These are phyloP conservation scores for Schrenkiella parvula DNA, from an alignment of 345 rosid species.

Conservation along the genomic window DNA sequence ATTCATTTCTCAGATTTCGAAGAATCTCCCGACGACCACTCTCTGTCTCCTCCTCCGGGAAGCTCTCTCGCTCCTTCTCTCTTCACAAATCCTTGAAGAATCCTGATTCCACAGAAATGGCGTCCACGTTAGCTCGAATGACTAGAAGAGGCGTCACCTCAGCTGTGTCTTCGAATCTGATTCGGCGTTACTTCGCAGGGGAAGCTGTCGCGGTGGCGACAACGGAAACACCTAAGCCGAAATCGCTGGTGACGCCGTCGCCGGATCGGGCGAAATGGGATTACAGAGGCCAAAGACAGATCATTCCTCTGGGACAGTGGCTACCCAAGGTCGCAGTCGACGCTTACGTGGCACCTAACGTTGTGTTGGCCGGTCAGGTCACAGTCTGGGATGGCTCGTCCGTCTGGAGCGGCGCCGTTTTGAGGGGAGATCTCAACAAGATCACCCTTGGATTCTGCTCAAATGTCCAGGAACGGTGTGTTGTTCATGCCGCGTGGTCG, in stretches of 20 bases:
- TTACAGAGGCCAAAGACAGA: slow-evolving; percentile 90
- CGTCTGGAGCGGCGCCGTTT: slow-evolving; percentile 87
- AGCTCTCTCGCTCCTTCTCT: slow-evolving; percentile 7
- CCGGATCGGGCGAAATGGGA: slow-evolving; percentile 93
- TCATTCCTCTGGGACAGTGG: slow-evolving; percentile 96
- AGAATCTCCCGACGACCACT: slow-evolving; percentile 9
- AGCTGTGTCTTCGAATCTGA: not conserved
- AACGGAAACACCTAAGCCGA: slow-evolving; percentile 40
- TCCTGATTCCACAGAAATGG: slow-evolving; percentile 42
- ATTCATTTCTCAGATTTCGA: not conserved
- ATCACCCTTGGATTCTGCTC: slow-evolving; percentile 93
- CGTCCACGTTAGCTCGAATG: slow-evolving; percentile 50
- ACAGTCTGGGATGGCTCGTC: slow-evolving; percentile 83
- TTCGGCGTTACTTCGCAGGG: slow-evolving; percentile 35
- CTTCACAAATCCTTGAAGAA: slow-evolving; percentile 5
- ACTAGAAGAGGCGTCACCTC: slow-evolving; percentile 40
- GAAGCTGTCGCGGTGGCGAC: slow-evolving; percentile 45
- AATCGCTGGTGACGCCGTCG: slow-evolving; percentile 50
- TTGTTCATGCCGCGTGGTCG: slow-evolving; percentile 95
- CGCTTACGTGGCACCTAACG: slow-evolving; percentile 92
- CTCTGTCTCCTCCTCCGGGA: slow-evolving; percentile 13
- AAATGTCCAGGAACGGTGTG: slow-evolving; percentile 91
- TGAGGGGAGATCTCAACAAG: slow-evolving; percentile 96
- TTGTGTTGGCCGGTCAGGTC: slow-evolving; percentile 91
- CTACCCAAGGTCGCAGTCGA: slow-evolving; percentile 91